A percentile compares a stretch with the other conserved stretches of the same genome.
phyloP scores from a whole-genome alignment of 1,284 basidiomycete genomes.

The Coriolopsis trogii region DNA sequence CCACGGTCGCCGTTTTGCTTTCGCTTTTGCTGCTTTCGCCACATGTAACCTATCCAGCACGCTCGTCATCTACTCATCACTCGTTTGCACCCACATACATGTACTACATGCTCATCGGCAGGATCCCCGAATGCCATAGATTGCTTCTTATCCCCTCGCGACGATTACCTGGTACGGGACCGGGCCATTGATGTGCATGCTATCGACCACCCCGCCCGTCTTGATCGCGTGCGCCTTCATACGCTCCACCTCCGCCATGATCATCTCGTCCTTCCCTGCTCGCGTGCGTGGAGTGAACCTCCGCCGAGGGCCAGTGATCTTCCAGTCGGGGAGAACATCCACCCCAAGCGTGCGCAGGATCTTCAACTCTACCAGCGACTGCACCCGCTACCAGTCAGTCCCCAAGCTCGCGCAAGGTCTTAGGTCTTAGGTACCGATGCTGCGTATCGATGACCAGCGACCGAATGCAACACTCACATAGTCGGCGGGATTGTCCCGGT shows the following conservation, averaged over 20 bases:
- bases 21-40: neutral
- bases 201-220: conserved; percentile 33
- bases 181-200: conserved; percentile 37
- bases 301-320: conserved; percentile 30
- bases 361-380: conserved; percentile 35
- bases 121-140: neutral
- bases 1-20: neutral
- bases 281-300: conserved; percentile 34
- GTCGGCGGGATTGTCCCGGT: conserved; percentile 35
- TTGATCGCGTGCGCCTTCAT: conserved; percentile 33
- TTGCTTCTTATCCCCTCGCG: conserved; percentile 3
- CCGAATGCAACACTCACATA: conserved; percentile 33
- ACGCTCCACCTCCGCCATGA: conserved; percentile 33
- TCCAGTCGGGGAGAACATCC: conserved; percentile 32
- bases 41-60: neutral
- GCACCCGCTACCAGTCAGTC: no score
- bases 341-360: conserved; percentile 36
- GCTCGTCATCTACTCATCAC: no score
- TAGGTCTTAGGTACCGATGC: no score
- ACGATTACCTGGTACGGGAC: conserved; percentile 33
- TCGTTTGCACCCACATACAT: neutral
- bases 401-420: no score
- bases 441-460: no score
- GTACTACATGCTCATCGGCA: neutral
- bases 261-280: conserved; percentile 34